These are phyloP conservation scores for Septoria petroselini DNA, from an alignment of 2,329 filamentous ascomycete species.

Conservation along the genomic window DNA sequence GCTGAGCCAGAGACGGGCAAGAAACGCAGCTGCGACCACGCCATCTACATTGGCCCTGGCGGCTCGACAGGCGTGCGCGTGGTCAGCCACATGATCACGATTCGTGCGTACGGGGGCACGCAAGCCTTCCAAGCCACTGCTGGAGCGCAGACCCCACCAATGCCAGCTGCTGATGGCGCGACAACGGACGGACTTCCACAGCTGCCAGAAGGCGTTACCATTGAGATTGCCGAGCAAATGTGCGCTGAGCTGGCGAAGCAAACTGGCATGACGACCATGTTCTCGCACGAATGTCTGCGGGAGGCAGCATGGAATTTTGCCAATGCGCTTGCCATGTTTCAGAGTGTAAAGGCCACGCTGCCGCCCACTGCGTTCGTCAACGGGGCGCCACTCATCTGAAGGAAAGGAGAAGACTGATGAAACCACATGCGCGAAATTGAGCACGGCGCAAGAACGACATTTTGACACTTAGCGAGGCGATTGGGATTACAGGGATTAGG, in stretches of 20 bases:
- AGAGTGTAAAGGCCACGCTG: slow-evolving; percentile 62
- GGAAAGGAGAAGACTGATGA: too few relatives aligned
- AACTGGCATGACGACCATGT: slow-evolving; percentile 76
- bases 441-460: too few relatives aligned
- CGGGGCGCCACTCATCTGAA: slow-evolving; percentile 18
- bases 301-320: slow-evolving; percentile 79
- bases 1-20: slow-evolving; percentile 61
- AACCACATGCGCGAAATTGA: too few relatives aligned
- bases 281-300: slow-evolving; percentile 74
- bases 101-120: slow-evolving; percentile 64
- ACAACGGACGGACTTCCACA: slow-evolving; percentile 22
- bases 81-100: slow-evolving; percentile 72
- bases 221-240: slow-evolving; percentile 54
- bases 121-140: slow-evolving; percentile 49
- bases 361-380: slow-evolving; percentile 43
- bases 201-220: slow-evolving; percentile 31
- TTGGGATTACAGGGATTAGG: too few relatives aligned
- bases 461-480: too few relatives aligned
- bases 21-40: slow-evolving; percentile 77
- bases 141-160: slow-evolving; percentile 33
- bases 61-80: slow-evolving; percentile 66
- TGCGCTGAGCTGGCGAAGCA: slow-evolving; percentile 67
- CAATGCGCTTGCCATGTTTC: slow-evolving; percentile 70
- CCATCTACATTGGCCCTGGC: slow-evolving; percentile 67
- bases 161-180: slow-evolving; percentile 19